A percentile compares a stretch with the other conserved stretches of the same genome.
These are phyloP conservation scores for Macadamia tetraphylla DNA, from an alignment of 164 flowering plant genomes.

Conservation along the genomic window DNA sequence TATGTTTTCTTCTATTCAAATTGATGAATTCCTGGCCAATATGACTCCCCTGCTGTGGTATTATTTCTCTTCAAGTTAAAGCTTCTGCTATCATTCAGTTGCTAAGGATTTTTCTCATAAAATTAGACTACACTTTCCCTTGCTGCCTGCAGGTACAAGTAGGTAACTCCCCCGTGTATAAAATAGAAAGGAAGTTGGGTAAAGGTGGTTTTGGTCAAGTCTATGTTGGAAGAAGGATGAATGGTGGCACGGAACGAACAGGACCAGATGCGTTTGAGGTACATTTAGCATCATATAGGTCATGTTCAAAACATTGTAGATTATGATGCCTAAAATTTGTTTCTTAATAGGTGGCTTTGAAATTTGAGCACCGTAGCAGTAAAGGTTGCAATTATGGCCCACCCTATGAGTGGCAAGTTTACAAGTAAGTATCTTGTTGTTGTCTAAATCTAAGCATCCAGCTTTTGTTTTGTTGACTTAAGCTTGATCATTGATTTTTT, in stretches of 20 bases:
- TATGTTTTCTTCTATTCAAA: too few relatives aligned
- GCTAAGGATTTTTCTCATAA: not conserved
- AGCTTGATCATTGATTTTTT: slow-evolving; percentile 9
- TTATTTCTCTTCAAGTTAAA: not conserved
- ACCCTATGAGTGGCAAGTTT: slow-evolving; percentile 97
- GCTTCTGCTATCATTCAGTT: not conserved
- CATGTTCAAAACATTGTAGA: not conserved
- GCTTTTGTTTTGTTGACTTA: slow-evolving; percentile 3
- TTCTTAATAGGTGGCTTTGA: slow-evolving; percentile 66
- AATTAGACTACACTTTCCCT: not conserved
- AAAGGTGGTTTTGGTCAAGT: slow-evolving; percentile 99
- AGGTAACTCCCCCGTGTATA: slow-evolving; percentile 74
- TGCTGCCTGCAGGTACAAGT: slow-evolving; percentile 68
- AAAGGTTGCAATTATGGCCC: slow-evolving; percentile 95
- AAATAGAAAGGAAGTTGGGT: slow-evolving; percentile 75
- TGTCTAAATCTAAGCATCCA: not conserved
- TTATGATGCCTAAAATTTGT: not conserved
- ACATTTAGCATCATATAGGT: not conserved
- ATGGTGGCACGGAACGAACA: slow-evolving; percentile 67
- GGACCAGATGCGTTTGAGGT: slow-evolving; percentile 91
- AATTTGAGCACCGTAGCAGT: slow-evolving; percentile 83
- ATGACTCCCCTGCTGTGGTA: not conserved
- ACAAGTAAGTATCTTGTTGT: slow-evolving; percentile 43
- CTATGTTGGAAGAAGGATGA: slow-evolving; percentile 69
- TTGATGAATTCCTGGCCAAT: not conserved